Percentiles rank a stretch among this genome's conserved stretches.
phyloP scores from a whole-genome alignment of 768 basidiomycete genomes.

The Leucosporidium yakuticum region DNA sequence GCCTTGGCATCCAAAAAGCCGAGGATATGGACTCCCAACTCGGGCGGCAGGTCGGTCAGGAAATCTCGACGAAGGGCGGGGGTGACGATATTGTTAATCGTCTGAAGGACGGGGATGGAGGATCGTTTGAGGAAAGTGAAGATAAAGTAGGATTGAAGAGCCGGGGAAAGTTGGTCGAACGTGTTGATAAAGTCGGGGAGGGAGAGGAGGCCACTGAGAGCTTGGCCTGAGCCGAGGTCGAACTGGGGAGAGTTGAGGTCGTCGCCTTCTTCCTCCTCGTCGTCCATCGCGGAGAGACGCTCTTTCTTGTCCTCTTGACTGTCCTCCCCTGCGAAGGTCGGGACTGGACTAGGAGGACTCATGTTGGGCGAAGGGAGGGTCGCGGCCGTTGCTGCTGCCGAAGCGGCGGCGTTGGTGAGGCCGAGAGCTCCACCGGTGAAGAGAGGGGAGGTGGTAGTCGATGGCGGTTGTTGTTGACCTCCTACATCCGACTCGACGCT shows the following conservation, averaged over 20 bases:
- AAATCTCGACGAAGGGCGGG: constrained; percentile 93
- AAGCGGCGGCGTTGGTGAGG: background rate
- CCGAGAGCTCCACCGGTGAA: background rate
- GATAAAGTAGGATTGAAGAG: constrained; percentile 86
- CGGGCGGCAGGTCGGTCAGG: constrained; percentile 80
- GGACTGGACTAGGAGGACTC: constrained; percentile 26
- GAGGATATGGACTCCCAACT: constrained; percentile 82
- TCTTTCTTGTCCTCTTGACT: constrained; percentile 13
- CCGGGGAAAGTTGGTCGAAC: constrained; percentile 70
- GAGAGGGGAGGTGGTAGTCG: background rate
- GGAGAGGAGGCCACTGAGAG: constrained; percentile 74
- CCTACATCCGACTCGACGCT: background rate
- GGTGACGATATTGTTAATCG: constrained; percentile 77
- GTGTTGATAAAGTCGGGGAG: constrained; percentile 75
- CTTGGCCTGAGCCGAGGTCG: constrained; percentile 24
- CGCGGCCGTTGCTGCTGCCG: background rate
- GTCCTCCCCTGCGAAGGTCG: constrained; percentile 17
- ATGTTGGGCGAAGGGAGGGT: constrained; percentile 26
- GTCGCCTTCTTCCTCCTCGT: background rate
- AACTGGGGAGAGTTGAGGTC: background rate
- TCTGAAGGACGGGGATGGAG: constrained; percentile 81
- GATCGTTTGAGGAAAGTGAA: constrained; percentile 88
- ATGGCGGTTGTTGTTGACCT: background rate
- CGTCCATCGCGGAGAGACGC: background rate
- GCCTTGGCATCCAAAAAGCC: constrained; percentile 74